Evolutionary conservation across 305 asterid genomes (phyloP), one percentile per base, ranked within the genome.

Genomic region (Fraxinus floribunda): DNA sequence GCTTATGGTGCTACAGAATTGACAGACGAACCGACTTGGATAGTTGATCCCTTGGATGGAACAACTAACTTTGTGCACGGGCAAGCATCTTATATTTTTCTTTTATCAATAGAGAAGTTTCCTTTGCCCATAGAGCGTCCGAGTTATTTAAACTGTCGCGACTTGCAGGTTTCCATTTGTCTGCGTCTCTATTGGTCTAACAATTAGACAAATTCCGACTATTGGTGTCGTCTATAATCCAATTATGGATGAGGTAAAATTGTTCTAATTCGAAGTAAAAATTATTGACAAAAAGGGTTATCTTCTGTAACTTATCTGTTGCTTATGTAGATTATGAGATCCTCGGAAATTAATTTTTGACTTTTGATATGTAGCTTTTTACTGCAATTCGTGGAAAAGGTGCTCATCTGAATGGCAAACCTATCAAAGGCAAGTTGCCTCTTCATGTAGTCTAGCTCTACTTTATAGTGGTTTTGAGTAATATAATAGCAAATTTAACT

Each of bases 141-240:
- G 72, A 44, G 38, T 79, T 75, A 75, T 77, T 26, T 41, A 62
- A 77, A 64, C 0, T 64, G 73, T 24, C 36, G 75, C 81, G 32
- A 38, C 79, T 72, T 71, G 52, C 39, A 89, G 92, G 89, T 89
- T 89, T 76, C 92, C 92, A 7, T 89, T 89, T 83, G 92, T 89
- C 76, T 89, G 92, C 0, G 88, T 89, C 72, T 89, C 99, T 5
- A 94, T 95, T 13, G 99, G 99, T 81, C 94, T 95, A 81, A 95
- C 99, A 79, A 87, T 95, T 81, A 90, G 87, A 78, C 89, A 87
- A 79, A 81, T 87, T 84, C 98, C 99, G 72, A 90, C 87, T 0
- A 94, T 95, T 46, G 99, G 99, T 73, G 98, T 95, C 44, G 91
- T 95, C 74, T 95, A 93, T 89, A 95, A 95, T 80, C 99, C 99